phyloP scores from a whole-genome alignment of 2,329 filamentous ascomycete species.

The Phialophora verrucosa region DNA sequence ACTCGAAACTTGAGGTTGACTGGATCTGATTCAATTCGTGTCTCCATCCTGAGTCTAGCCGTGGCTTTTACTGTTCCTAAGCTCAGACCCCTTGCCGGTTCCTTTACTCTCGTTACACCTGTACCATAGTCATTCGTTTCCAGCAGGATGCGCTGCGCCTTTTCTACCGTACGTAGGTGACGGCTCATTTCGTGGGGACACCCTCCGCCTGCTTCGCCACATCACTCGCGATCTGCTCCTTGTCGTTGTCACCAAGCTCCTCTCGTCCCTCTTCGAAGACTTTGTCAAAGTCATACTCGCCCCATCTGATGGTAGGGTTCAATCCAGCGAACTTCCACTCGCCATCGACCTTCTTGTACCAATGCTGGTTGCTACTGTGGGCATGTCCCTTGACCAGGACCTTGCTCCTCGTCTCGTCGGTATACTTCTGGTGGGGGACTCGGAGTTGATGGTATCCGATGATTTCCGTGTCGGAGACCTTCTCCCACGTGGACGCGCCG shows the following conservation, averaged over 20 bases:
- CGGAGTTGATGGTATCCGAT: conserved; percentile 46
- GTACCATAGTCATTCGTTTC: not conserved
- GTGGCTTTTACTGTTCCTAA: not conserved
- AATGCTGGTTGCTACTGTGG: conserved; percentile 47
- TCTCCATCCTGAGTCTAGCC: not conserved
- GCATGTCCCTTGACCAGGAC: conserved; percentile 66
- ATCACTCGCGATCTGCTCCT: conserved; percentile 32
- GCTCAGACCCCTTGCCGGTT: not conserved
- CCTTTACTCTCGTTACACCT: not conserved
- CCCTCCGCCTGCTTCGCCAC: conserved; percentile 37
- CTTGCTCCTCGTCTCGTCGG: conserved; percentile 53
- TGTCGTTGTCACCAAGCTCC: conserved; percentile 35
- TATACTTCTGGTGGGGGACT: conserved; percentile 67
- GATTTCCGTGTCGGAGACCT: conserved; percentile 39
- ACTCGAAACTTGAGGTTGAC: too few species aligned
- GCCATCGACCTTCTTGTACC: conserved; percentile 44
- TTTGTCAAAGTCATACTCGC: conserved; percentile 42
- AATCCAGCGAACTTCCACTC: conserved; percentile 44
- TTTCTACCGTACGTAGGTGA: not conserved
- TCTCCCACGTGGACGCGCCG: conserved; percentile 42
- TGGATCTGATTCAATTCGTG: not conserved
- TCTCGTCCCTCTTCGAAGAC: conserved; percentile 39
- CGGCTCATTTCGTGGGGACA: conserved; percentile 30
- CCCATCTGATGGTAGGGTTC: conserved; percentile 41
- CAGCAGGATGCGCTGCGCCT: not conserved